Evolutionary conservation across 352 stramenopile species (phyloP).

Genomic region (Phytophthora podocarpi): DNA sequence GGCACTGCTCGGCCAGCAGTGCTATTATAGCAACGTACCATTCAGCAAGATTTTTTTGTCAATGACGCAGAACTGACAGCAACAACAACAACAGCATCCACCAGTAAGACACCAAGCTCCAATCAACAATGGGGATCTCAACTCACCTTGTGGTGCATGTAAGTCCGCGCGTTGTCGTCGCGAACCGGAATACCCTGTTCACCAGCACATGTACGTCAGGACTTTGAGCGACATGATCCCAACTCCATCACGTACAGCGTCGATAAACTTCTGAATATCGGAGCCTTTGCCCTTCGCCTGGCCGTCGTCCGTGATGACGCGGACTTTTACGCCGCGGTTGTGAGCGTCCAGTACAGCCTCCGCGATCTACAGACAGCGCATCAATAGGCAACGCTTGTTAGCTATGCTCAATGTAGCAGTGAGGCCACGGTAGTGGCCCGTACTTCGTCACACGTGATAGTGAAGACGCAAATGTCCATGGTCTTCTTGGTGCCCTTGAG

Average conservation of each 20-base stretch:
- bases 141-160: slow-evolving; percentile 77
- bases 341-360: slow-evolving; percentile 63
- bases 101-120: not conserved
- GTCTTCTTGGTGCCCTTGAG: slow-evolving; percentile 47
- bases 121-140: not conserved
- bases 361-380: slow-evolving; percentile 49
- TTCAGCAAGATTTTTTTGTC: slow-evolving; percentile 67
- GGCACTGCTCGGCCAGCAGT: not conserved
- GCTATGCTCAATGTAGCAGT: not conserved
- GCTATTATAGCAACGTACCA: slow-evolving; percentile 27
- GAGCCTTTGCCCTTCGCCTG: slow-evolving; percentile 63
- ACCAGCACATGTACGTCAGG: slow-evolving; percentile 6
- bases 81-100: not conserved
- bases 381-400: slow-evolving; percentile 10
- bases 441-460: slow-evolving; percentile 76
- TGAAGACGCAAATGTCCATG: slow-evolving; percentile 79
- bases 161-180: slow-evolving; percentile 60
- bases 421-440: not conserved
- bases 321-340: slow-evolving; percentile 52
- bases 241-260: slow-evolving; percentile 40
- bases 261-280: slow-evolving; percentile 79
- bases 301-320: slow-evolving; percentile 70
- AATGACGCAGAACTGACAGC: slow-evolving; percentile 67
- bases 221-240: not conserved
- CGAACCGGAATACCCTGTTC: slow-evolving; percentile 61